Evolutionary conservation across 1,284 basidiomycete genomes (phyloP).

Genomic region (Grifola frondosa): DNA sequence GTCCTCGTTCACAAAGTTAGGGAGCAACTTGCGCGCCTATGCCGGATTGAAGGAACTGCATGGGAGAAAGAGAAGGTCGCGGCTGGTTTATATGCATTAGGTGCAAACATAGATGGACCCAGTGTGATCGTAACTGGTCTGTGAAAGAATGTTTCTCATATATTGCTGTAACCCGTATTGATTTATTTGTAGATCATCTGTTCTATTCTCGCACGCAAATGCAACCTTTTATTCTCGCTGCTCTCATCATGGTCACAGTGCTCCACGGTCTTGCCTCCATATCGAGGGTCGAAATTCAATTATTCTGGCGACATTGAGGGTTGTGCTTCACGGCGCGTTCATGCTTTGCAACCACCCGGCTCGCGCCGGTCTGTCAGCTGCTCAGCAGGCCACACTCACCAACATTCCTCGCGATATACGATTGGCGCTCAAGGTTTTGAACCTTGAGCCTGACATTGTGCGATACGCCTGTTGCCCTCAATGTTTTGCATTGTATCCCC

Average conservation of each 20-base stretch:
- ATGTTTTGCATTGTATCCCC: slow-evolving; percentile 6
- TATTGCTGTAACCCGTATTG: neutral
- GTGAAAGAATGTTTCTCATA: neutral
- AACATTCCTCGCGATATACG: slow-evolving; percentile 1
- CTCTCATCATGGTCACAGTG: neutral
- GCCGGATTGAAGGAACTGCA: neutral
- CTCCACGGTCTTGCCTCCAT: neutral
- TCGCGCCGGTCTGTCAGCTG: neutral
- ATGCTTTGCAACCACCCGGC: neutral
- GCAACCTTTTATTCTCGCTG: slow-evolving; percentile 2
- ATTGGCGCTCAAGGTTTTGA: neutral
- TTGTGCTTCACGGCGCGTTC: slow-evolving; percentile 1
- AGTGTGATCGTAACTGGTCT: no score
- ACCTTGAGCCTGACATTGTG: slow-evolving; percentile 2
- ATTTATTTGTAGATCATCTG: neutral
- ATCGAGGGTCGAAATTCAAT: neutral
- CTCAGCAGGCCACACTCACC: neutral
- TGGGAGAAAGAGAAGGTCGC: slow-evolving; percentile 3
- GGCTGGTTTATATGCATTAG: neutral
- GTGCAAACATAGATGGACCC: no score
- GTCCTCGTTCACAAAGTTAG: no score
- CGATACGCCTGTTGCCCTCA: slow-evolving; percentile 8
- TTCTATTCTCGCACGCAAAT: neutral
- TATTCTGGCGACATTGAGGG: neutral
- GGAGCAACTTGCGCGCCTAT: no score